Evolutionary conservation across 2,329 filamentous ascomycete genomes (phyloP), one percentile per base, ranked within the genome.

Genomic region (Malbranchea zuffiana): DNA sequence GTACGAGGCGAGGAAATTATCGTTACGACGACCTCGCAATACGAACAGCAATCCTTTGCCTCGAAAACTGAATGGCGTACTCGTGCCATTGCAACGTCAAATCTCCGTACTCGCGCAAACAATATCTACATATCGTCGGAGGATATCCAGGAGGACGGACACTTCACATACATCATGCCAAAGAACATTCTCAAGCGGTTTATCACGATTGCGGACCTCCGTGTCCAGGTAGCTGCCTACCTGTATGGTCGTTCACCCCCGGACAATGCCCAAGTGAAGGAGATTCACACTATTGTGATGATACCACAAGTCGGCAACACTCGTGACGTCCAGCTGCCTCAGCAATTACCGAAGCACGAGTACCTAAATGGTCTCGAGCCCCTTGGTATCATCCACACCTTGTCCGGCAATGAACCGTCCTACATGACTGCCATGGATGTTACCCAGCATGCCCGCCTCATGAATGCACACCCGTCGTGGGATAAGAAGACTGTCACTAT

Each of bases 1-100:
- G 80, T 90, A 4, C 85, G 88, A 47, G 90, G 90, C 3, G 90
- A 98, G 60, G 90, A 98, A 55, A 94, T 98, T 54, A 87, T 98
- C 50, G 88, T 96, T 17, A 95, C 90, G 0, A 98, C 92, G 0
- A 98, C 90, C 0, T 96, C 90, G 12, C 84, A 95, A 55, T 98
- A 93, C 52, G 90, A 98, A 63, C 87, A 95, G 62, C 84, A 94
- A 58, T 88, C 87, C 0, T 98, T 98, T 58, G 87, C 88, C 7
- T 96, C 88, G 12, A 96, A 96, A 75, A 98, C 90, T 0, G 90
- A 98, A 55, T 98, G 90, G 90, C 82, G 90, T 36, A 98, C 90
- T 7, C 72, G 92, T 48, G 90, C 90, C 20, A 95, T 98, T 54
- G 92, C 90, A 6, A 94, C 90, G 2, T 92, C 87, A 16, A 98